Percentiles rank a stretch among this genome's conserved stretches.
Conservation (phyloP, 768 basidiomycete species). For the Mycena belliarum region DNA sequence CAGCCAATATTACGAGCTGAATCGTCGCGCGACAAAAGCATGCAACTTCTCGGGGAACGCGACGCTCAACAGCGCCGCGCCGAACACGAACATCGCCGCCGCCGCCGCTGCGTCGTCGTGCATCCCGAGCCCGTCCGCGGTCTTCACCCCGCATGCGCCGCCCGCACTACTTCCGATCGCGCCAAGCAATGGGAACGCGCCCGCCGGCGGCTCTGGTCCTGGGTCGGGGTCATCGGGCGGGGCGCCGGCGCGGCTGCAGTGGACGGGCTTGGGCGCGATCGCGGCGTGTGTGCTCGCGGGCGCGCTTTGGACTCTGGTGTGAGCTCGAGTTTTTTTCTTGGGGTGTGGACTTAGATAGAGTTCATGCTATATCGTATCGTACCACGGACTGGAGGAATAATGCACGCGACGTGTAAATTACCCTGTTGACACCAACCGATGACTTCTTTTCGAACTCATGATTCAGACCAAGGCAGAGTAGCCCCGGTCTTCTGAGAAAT, state of each 20-base stretch:
- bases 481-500: too few species aligned
- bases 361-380: too few species aligned
- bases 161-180: constrained; percentile 11
- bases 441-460: too few species aligned
- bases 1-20: constrained; percentile 17
- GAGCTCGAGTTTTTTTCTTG: neutral
- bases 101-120: constrained; percentile 6
- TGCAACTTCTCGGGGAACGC: constrained; percentile 22
- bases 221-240: neutral
- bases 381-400: too few species aligned
- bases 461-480: too few species aligned
- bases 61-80: constrained; percentile 11
- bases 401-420: too few species aligned
- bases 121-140: constrained; percentile 8
- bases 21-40: neutral
- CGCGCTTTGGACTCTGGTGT: neutral
- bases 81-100: neutral
- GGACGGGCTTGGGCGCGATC: neutral
- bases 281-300: neutral
- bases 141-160: constrained; percentile 18
- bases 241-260: neutral
- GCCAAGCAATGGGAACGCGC: neutral
- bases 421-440: too few species aligned
- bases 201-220: too few species aligned
- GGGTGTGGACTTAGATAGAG: too few species aligned